Base-by-base conservation (phyloP, 225 moss, liverwort and hornwort species). In the Asterella californica region DNA sequence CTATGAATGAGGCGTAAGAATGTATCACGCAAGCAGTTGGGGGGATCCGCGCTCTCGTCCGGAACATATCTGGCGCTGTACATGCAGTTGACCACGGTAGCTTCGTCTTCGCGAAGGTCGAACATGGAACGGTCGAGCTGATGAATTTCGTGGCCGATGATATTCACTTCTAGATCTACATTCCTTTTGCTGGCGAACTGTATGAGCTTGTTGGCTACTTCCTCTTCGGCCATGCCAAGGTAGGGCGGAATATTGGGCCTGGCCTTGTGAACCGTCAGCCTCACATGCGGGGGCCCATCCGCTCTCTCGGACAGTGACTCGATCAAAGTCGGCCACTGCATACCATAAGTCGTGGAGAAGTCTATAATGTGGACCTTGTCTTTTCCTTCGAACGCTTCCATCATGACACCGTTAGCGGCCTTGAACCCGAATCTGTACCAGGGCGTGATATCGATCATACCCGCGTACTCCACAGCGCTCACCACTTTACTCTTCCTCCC, bases 351-450 rank as follows among this genome's bases (percentile, higher is more conserved):
- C 0, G 82, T 88, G 27, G 88, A 90, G 64, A 91, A 88, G 42
- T 93, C 92, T 61, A 93, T 29, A 18, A 93, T 93, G 30, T 93
- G 92, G 79, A 93, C 91, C 61, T 82, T 92, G 50, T 76, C 85
- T 73, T 90, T 94, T 34, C 92, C 92, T 75, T 91, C 90, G 24
- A 90, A 91, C 0, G 92, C 92, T 36, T 88, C 90, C 30, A 94
- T 68, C 81, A 94, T 86, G 60, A 88, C 91, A 9, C 92, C 90
- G 21, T 94, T 92, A 0, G 94, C 91, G 0, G 91, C 92, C 62
- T 90, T 92, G 89, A 91, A 94, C 9, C 94, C 94, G 9, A 94
- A 94, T 47, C 94, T 86, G 82, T 91, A 92, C 92, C 91, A 92
- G 10, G 94, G 94, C 80, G 91, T 94, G 2, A 91, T 89, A 25